Evolutionary conservation across 352 stramenopile species (phyloP).

Genomic region (Globisporangium abappressorium): DNA sequence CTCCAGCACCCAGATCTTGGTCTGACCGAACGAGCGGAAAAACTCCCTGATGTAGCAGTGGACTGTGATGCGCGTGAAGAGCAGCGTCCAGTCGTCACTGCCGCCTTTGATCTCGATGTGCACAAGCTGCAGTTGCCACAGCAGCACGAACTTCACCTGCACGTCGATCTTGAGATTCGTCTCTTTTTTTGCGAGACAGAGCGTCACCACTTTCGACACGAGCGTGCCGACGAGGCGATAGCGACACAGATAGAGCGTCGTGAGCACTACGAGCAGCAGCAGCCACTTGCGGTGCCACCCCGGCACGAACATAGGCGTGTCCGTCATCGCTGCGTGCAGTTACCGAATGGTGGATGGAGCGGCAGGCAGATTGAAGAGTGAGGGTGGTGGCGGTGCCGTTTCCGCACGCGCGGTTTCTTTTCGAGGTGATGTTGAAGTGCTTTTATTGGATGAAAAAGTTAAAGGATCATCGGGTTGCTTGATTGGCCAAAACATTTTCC

Average conservation of each 20-base stretch:
- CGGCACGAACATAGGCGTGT: slow-evolving; percentile 19
- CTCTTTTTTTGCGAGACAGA: slow-evolving; percentile 31
- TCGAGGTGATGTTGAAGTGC: background rate
- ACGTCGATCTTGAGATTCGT: slow-evolving; percentile 21
- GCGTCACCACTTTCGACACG: slow-evolving; percentile 39
- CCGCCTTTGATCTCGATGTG: slow-evolving; percentile 38
- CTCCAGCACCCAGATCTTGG: slow-evolving; percentile 62
- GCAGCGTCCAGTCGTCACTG: slow-evolving; percentile 33
- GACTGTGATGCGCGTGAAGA: slow-evolving; percentile 46
- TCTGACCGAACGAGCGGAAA: slow-evolving; percentile 70
- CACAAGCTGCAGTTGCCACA: slow-evolving; percentile 42
- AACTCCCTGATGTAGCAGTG: slow-evolving; percentile 56
- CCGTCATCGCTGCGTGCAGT: background rate
- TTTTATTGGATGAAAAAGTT: background rate
- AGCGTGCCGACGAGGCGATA: slow-evolving; percentile 53
- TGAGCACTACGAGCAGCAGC: slow-evolving; percentile 29
- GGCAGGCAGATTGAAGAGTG: background rate
- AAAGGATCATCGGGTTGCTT: background rate
- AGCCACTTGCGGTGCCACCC: slow-evolving; percentile 72
- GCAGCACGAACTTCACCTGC: slow-evolving; percentile 41
- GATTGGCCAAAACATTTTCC: background rate
- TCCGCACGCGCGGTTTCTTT: slow-evolving; percentile 3
- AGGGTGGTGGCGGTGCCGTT: background rate
- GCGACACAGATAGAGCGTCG: slow-evolving; percentile 52
- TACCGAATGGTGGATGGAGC: background rate